A percentile compares a stretch with the other conserved stretches of the same genome.
Evolutionary conservation across 306 rosid species (phyloP).

Genomic region (Medicago ruthenica): DNA sequence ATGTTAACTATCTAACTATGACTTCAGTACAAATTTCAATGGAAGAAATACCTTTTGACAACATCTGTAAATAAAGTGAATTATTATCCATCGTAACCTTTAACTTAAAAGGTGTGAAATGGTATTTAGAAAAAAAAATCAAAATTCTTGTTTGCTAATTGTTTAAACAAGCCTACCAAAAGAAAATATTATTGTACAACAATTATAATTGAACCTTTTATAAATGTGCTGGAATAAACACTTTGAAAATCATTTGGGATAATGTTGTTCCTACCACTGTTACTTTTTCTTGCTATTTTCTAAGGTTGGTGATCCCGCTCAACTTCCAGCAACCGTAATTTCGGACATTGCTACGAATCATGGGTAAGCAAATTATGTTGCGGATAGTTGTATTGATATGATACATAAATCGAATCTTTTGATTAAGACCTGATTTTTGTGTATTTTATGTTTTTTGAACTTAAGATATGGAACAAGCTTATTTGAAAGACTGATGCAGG

Average conservation of each 20-base stretch:
- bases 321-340: slow-evolving; percentile 96
- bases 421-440: slow-evolving; percentile 21
- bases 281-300: slow-evolving; percentile 12
- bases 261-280: slow-evolving; percentile 24
- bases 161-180: slow-evolving; percentile 13
- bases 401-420: slow-evolving; percentile 9
- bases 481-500: slow-evolving; percentile 84
- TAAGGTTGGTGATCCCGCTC: slow-evolving; percentile 97
- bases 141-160: slow-evolving; percentile 30
- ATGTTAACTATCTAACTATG: slow-evolving; percentile 15
- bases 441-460: slow-evolving; percentile 43
- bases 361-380: slow-evolving; percentile 56
- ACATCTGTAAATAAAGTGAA: slow-evolving; percentile 21
- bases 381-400: slow-evolving; percentile 9
- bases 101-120: slow-evolving; percentile 23
- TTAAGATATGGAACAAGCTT: slow-evolving; percentile 84
- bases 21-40: slow-evolving; percentile 25
- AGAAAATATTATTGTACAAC: slow-evolving; percentile 21
- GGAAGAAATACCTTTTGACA: slow-evolving; percentile 22
- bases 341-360: slow-evolving; percentile 72
- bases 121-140: slow-evolving; percentile 24
- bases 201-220: slow-evolving; percentile 23
- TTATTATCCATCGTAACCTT: background rate
- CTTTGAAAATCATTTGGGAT: slow-evolving; percentile 1
- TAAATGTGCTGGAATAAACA: slow-evolving; percentile 20